A percentile compares a stretch with the other conserved stretches of the same genome.
Evolutionary conservation across 345 rosid genomes (phyloP).

Genomic region (Eucalyptus curtisii): DNA sequence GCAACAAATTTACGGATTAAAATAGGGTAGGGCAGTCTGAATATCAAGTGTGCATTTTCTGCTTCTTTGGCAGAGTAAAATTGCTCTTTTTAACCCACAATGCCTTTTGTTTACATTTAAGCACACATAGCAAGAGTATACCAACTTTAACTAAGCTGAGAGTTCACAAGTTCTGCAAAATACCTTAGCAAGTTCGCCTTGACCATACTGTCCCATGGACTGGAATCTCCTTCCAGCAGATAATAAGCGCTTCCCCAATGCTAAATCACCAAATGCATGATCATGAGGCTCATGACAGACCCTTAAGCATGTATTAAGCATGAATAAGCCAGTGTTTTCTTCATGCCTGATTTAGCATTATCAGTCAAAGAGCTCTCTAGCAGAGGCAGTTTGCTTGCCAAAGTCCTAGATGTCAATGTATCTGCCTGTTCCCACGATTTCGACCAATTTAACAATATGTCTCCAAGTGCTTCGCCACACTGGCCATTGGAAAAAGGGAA

Average conservation of each 20-base stretch:
- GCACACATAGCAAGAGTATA: background rate
- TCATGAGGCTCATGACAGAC: conserved; percentile 6
- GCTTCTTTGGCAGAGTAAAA: background rate
- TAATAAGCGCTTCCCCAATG: conserved; percentile 71
- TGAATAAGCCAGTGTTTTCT: background rate
- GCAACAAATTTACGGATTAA: background rate
- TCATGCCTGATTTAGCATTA: conserved; percentile 63
- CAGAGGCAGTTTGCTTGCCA: conserved; percentile 46
- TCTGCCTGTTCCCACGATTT: conserved; percentile 84
- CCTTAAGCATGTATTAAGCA: conserved; percentile 1
- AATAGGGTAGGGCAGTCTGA: background rate
- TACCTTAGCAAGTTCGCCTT: conserved; percentile 91
- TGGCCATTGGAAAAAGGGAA: conserved; percentile 2
- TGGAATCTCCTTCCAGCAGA: conserved; percentile 83
- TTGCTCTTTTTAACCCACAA: background rate
- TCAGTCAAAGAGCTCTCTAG: conserved; percentile 39
- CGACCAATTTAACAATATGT: conserved; percentile 52
- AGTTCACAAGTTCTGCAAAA: background rate
- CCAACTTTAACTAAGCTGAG: background rate
- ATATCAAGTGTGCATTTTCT: background rate
- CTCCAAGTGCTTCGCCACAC: conserved; percentile 88
- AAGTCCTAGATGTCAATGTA: conserved; percentile 45
- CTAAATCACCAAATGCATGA: conserved; percentile 30
- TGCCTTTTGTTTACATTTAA: background rate
- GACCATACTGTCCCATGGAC: conserved; percentile 88